These are phyloP conservation scores for Pyracantha coccinea DNA, from an alignment of 331 rosid genomes.

Conservation along the genomic window DNA sequence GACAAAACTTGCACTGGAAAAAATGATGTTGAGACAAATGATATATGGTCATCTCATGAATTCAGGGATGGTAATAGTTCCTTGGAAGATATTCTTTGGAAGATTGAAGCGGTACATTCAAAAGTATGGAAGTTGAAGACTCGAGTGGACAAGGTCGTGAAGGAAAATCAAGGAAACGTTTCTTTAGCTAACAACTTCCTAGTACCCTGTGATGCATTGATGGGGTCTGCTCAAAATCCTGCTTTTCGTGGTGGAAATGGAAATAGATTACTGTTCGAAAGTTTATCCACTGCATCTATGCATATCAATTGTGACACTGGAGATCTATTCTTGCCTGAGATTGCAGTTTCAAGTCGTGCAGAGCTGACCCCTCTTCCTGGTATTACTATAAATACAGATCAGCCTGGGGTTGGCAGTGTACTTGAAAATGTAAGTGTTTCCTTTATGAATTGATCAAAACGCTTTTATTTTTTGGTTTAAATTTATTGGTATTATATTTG, in stretches of 20 bases:
- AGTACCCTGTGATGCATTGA: slow-evolving; percentile 25
- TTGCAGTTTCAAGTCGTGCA: slow-evolving; percentile 20
- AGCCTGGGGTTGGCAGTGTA: slow-evolving; percentile 16
- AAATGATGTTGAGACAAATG: slow-evolving; percentile 29
- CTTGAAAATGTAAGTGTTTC: slow-evolving; percentile 38
- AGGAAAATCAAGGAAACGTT: slow-evolving; percentile 34
- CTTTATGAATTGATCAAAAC: neutral
- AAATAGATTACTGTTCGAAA: slow-evolving; percentile 22
- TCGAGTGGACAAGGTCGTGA: slow-evolving; percentile 39
- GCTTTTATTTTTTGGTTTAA: neutral
- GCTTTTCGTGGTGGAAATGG: slow-evolving; percentile 19
- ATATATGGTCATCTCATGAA: slow-evolving; percentile 28
- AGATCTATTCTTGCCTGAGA: slow-evolving; percentile 31
- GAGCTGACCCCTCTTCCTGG: slow-evolving; percentile 29
- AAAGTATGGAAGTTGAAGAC: slow-evolving; percentile 38
- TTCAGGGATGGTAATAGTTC: slow-evolving; percentile 30
- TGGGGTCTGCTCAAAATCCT: slow-evolving; percentile 18
- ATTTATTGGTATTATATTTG: slow-evolving; percentile 1
- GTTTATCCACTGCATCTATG: slow-evolving; percentile 26
- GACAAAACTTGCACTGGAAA: slow-evolving; percentile 16
- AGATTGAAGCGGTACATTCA: slow-evolving; percentile 43
- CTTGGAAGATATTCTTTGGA: slow-evolving; percentile 29
- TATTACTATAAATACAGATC: slow-evolving; percentile 20
- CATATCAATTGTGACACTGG: slow-evolving; percentile 20
- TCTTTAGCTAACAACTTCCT: slow-evolving; percentile 23